phyloP scores from a whole-genome alignment of 257 asterid genomes.

The Nicotiana obtusifolia region DNA sequence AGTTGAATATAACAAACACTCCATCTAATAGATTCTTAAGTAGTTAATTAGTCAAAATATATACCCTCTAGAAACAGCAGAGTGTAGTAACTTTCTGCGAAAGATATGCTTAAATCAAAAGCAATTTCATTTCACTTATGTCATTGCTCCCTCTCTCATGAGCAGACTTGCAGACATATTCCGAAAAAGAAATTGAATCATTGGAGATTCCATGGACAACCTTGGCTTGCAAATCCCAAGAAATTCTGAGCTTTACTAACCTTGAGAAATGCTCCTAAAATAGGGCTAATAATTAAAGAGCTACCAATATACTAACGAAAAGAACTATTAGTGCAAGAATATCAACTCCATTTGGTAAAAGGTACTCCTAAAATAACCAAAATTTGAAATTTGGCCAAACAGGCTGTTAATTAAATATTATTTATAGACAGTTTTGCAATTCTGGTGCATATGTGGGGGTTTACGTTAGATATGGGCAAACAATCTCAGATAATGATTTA shows the following conservation, averaged over 20 bases:
- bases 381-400: too few relatives aligned
- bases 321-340: not conserved
- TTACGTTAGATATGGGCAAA: too few relatives aligned
- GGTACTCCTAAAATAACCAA: too few relatives aligned
- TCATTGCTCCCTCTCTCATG: not conserved
- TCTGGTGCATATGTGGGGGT: too few relatives aligned
- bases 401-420: too few relatives aligned
- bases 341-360: too few relatives aligned
- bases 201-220: not conserved
- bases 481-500: too few relatives aligned
- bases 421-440: too few relatives aligned
- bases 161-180: not conserved
- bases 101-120: slow-evolving; percentile 2
- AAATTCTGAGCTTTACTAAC: not conserved
- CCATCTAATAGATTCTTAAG: not conserved
- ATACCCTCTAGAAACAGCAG: not conserved
- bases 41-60: not conserved
- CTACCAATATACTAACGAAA: not conserved
- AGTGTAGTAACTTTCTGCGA: not conserved
- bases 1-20: too few relatives aligned
- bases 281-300: not conserved
- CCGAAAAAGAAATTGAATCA: not conserved
- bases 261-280: not conserved
- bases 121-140: not conserved
- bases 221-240: not conserved